Evolutionary conservation across 768 basidiomycete species (phyloP).

Genomic region (Lyophyllum atratum): DNA sequence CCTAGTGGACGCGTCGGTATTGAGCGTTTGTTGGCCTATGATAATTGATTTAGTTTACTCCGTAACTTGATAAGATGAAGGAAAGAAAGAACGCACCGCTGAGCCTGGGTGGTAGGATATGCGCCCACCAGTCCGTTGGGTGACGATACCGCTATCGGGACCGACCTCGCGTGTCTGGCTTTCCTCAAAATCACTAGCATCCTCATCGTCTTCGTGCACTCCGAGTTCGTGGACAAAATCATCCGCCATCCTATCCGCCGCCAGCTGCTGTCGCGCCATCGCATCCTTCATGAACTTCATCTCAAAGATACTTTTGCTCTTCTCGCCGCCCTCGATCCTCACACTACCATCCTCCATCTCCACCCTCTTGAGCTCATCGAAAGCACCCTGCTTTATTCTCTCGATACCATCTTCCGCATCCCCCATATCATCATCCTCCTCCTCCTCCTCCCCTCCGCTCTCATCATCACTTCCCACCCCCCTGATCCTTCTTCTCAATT

Average conservation of each 20-base stretch:
- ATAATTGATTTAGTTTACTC: neutral
- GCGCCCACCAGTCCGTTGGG: slow-evolving; percentile 68
- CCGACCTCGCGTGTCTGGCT: slow-evolving; percentile 24
- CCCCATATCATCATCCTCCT: slow-evolving; percentile 48
- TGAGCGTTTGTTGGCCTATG: slow-evolving; percentile 19
- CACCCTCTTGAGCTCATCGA: slow-evolving; percentile 71
- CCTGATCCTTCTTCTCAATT: slow-evolving; percentile 72
- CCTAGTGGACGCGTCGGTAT: slow-evolving; percentile 22
- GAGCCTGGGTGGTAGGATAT: slow-evolving; percentile 61
- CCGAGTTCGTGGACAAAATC: slow-evolving; percentile 76
- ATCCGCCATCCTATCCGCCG: slow-evolving; percentile 63
- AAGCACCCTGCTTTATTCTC: slow-evolving; percentile 66
- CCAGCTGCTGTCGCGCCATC: slow-evolving; percentile 62
- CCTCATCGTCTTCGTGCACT: slow-evolving; percentile 26
- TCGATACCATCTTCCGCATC: slow-evolving; percentile 38
- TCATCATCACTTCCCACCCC: slow-evolving; percentile 63
- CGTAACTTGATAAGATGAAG: neutral
- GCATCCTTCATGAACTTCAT: slow-evolving; percentile 99
- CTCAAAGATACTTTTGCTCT: slow-evolving; percentile 74
- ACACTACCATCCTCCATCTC: slow-evolving; percentile 38
- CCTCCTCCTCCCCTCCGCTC: slow-evolving; percentile 38
- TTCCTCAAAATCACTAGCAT: slow-evolving; percentile 31
- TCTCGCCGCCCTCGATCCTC: slow-evolving; percentile 30
- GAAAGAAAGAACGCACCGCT: slow-evolving; percentile 24
- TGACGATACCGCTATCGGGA: slow-evolving; percentile 37